phyloP scores from a whole-genome alignment of 2,329 filamentous ascomycete species.

The Hypoxylon sp. region DNA sequence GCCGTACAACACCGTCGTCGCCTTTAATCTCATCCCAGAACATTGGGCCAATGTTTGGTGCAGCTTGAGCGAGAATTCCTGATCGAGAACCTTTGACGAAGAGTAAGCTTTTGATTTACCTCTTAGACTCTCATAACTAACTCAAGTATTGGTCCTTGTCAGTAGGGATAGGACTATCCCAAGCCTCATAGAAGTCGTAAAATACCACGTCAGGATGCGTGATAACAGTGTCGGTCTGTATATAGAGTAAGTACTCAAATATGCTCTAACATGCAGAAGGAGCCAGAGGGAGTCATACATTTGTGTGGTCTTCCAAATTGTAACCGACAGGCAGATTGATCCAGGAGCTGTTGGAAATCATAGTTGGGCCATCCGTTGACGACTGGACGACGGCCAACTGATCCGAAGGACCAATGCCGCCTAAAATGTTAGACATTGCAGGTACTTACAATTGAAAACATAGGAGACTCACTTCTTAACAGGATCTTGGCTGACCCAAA shows the following conservation, averaged over 20 bases:
- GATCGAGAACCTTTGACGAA: slow-evolving; percentile 58
- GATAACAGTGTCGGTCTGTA: slow-evolving; percentile 63
- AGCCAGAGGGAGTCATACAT: slow-evolving; percentile 51
- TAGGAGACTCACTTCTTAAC: slow-evolving; percentile 67
- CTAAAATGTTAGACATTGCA: slow-evolving; percentile 44
- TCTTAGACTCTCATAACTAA: slow-evolving; percentile 43
- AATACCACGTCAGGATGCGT: slow-evolving; percentile 63
- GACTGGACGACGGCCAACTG: slow-evolving; percentile 68
- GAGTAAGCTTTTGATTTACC: slow-evolving; percentile 32
- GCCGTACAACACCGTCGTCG: slow-evolving; percentile 72
- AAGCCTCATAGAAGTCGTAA: slow-evolving; percentile 78
- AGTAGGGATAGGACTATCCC: slow-evolving; percentile 61
- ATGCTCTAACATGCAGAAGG: not conserved
- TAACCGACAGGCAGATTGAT: slow-evolving; percentile 72
- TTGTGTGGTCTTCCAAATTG: slow-evolving; percentile 71
- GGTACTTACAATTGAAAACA: not conserved
- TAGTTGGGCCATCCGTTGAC: slow-evolving; percentile 65
- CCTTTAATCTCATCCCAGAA: slow-evolving; percentile 72
- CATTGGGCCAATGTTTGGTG: slow-evolving; percentile 75
- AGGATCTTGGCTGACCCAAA: slow-evolving; percentile 80
- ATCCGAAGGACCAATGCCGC: slow-evolving; percentile 74
- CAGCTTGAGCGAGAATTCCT: slow-evolving; percentile 75
- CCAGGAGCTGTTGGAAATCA: slow-evolving; percentile 67
- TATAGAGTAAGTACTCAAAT: slow-evolving; percentile 8
- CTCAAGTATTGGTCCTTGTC: slow-evolving; percentile 63